Percentiles rank a stretch among this genome's conserved stretches.
These are phyloP conservation scores for Diplogelasinospora grovesii DNA, from an alignment of 495 filamentous ascomycete genomes.

Conservation along the genomic window DNA sequence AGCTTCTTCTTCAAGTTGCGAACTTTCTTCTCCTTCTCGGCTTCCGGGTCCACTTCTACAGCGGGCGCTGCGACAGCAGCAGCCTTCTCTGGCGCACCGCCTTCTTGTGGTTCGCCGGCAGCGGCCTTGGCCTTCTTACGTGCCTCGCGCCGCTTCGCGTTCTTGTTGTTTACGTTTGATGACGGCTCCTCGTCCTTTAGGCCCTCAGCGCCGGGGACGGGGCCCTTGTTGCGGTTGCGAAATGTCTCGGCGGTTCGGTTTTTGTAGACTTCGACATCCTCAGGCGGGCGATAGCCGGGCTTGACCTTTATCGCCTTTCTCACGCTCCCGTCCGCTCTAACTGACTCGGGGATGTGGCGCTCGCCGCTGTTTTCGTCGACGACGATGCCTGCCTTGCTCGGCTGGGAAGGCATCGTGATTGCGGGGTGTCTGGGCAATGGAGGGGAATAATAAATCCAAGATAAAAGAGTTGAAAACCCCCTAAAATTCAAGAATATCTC, in stretches of 20 bases:
- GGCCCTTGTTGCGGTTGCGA: constrained; percentile 70
- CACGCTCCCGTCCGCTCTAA: constrained; percentile 78
- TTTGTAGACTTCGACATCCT: constrained; percentile 95
- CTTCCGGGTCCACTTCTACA: constrained; percentile 54
- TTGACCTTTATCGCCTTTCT: constrained; percentile 88
- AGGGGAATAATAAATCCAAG: no score
- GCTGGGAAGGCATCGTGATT: constrained; percentile 42
- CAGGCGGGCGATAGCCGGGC: constrained; percentile 88
- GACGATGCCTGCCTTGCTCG: constrained; percentile 65
- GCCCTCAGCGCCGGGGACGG: constrained; percentile 70
- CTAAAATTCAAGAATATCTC: no score
- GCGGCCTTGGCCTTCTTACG: constrained; percentile 79
- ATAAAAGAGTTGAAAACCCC: no score
- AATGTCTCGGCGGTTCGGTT: constrained; percentile 83
- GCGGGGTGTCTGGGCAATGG: constrained; percentile 11
- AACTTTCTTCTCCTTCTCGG: constrained; percentile 85
- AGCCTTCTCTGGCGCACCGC: constrained; percentile 22
- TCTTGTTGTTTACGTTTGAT: constrained; percentile 68
- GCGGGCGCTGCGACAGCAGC: constrained; percentile 13
- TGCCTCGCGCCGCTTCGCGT: constrained; percentile 87
- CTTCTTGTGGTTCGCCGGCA: constrained; percentile 32
- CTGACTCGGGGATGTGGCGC: constrained; percentile 79
- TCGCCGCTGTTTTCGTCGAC: constrained; percentile 65
- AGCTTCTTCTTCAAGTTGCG: constrained; percentile 95
- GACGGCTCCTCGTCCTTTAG: constrained; percentile 44